A percentile compares a stretch with the other conserved stretches of the same genome.
Conservation (phyloP, 2,329 filamentous ascomycete genomes). For the Clonostachys byssicola region DNA sequence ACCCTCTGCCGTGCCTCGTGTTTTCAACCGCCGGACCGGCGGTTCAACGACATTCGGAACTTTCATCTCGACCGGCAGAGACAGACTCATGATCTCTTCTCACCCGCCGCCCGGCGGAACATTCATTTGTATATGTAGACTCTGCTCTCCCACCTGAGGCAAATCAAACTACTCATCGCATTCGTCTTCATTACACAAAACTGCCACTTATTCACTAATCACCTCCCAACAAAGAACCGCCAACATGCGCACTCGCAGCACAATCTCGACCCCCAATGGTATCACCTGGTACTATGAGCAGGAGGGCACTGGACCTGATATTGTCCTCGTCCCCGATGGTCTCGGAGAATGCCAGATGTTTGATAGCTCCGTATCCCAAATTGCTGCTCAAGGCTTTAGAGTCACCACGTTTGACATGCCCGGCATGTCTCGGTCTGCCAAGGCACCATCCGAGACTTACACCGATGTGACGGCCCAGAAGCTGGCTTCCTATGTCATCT, state of each 20-base stretch:
- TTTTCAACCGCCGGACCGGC: too few species aligned
- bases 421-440: slow-evolving; percentile 2
- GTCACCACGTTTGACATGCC: slow-evolving; percentile 2
- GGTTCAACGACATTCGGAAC: too few species aligned
- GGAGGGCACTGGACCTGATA: slow-evolving; percentile 1
- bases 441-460: not conserved
- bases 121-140: too few species aligned
- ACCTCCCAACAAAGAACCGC: not conserved
- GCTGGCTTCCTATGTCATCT: not conserved
- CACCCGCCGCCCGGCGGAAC: too few species aligned
- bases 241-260: not conserved
- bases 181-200: too few species aligned
- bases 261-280: not conserved
- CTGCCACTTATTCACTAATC: not conserved
- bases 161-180: too few species aligned
- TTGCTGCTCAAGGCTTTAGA: slow-evolving; percentile 1
- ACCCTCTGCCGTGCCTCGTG: too few species aligned
- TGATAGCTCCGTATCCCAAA: not conserved
- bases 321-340: slow-evolving; percentile 1
- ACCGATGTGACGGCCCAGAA: not conserved
- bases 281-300: slow-evolving; percentile 4
- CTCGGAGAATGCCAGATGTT: slow-evolving; percentile 2
- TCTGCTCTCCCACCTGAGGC: too few species aligned
- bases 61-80: too few species aligned
- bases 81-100: too few species aligned